Percentiles rank a stretch among this genome's conserved stretches.
Conservation (phyloP, 1,139 yeast species). For the Saccharomyces uvarum region DNA sequence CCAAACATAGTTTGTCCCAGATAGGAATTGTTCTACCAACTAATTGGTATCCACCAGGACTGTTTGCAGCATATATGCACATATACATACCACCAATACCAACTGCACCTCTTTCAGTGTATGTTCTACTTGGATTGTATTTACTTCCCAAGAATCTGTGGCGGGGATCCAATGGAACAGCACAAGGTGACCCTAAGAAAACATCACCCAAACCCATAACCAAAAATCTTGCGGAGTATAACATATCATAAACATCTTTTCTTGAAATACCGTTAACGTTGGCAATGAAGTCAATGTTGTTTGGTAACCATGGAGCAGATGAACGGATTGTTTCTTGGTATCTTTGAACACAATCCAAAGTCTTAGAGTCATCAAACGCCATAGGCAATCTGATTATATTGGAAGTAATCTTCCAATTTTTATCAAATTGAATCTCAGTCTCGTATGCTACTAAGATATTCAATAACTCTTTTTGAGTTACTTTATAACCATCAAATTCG, state of each 20-base stretch:
- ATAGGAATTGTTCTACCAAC: conserved; percentile 95
- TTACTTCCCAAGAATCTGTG: conserved; percentile 87
- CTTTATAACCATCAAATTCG: conserved; percentile 59
- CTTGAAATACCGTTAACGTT: conserved; percentile 75
- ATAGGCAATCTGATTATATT: conserved; percentile 80
- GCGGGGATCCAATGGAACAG: conserved; percentile 94
- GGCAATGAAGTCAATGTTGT: conserved; percentile 91
- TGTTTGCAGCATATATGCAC: conserved; percentile 97
- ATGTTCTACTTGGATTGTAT: conserved; percentile 93
- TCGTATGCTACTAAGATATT: conserved; percentile 66
- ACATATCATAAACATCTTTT: conserved; percentile 68
- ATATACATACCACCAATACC: conserved; percentile 98
- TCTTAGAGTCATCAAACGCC: conserved; percentile 91
- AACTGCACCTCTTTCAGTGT: conserved; percentile 92
- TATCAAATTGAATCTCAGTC: conserved; percentile 59
- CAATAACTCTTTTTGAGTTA: conserved; percentile 56
- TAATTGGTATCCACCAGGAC: conserved; percentile 97
- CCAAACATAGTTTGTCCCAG: conserved; percentile 88
- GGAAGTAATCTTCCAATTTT: conserved; percentile 80
- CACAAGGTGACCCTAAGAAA: conserved; percentile 96
- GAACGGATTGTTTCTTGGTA: conserved; percentile 90
- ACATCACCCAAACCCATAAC: conserved; percentile 96
- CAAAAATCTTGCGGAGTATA: conserved; percentile 81
- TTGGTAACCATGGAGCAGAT: conserved; percentile 95
- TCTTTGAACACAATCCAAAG: conserved; percentile 80